phyloP scores from a whole-genome alignment of 192 early-diverging fungal genomes.

The Allomyces arbusculus region DNA sequence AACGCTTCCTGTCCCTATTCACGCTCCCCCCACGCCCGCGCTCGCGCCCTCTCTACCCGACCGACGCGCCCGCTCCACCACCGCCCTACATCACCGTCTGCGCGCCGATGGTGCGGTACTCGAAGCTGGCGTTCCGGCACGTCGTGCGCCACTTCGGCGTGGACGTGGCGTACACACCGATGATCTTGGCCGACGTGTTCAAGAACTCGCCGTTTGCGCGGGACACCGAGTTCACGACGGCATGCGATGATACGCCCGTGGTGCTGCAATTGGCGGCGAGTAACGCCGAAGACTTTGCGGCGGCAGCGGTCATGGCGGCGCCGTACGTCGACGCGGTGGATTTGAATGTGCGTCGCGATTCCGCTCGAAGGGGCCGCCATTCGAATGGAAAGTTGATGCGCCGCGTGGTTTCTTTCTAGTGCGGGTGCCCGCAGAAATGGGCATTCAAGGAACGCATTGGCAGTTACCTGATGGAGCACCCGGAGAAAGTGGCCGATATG shows the following conservation, averaged over 20 bases:
- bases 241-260: slow-evolving; percentile 56
- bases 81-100: slow-evolving; percentile 42
- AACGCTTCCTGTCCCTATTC: no score
- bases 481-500: slow-evolving; percentile 84
- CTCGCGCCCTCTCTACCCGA: no score
- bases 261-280: slow-evolving; percentile 89
- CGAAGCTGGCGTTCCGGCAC: slow-evolving; percentile 80
- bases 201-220: slow-evolving; percentile 61
- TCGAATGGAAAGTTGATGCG: no score
- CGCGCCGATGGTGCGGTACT: slow-evolving; percentile 95
- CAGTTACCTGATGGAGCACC: slow-evolving; percentile 61
- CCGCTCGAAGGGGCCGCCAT: no score
- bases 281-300: slow-evolving; percentile 53
- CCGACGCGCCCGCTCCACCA: no score
- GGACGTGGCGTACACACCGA: slow-evolving; percentile 81
- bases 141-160: slow-evolving; percentile 57
- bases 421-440: slow-evolving; percentile 95
- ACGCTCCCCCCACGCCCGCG: no score
- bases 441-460: slow-evolving; percentile 79
- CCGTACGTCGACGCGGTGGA: slow-evolving; percentile 46
- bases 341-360: slow-evolving; percentile 14
- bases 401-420: slow-evolving; percentile 25
- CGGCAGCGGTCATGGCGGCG: slow-evolving; percentile 62
- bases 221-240: slow-evolving; percentile 63
- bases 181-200: slow-evolving; percentile 89